Conservation (phyloP, 2,329 filamentous ascomycete genomes). For the Fusarium newnesense region DNA sequence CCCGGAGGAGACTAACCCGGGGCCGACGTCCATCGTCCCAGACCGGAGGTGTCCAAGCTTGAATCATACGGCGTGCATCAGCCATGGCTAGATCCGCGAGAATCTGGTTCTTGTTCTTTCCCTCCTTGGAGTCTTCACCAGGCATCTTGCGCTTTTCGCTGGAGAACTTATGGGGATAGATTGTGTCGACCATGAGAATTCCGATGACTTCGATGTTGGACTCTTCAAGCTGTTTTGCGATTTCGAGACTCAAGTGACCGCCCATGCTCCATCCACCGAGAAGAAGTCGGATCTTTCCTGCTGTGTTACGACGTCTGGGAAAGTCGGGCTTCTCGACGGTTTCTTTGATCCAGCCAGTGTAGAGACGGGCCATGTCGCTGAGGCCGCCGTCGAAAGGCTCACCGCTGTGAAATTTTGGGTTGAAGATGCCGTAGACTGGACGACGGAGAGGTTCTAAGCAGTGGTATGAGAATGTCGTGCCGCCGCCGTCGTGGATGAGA, state of each 20-base stretch:
- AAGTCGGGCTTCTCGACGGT: constrained; percentile 48
- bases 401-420: constrained; percentile 61
- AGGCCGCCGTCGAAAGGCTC: constrained; percentile 62
- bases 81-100: constrained; percentile 53
- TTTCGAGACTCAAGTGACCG: constrained; percentile 62
- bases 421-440: constrained; percentile 64
- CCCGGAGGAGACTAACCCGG: constrained; percentile 57
- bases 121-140: constrained; percentile 40
- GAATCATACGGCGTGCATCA: constrained; percentile 54
- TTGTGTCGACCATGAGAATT: constrained; percentile 64
- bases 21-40: constrained; percentile 53
- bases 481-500: constrained; percentile 70
- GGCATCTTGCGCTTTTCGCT: constrained; percentile 15
- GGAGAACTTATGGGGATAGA: constrained; percentile 48
- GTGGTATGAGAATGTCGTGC: constrained; percentile 68
- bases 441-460: constrained; percentile 61
- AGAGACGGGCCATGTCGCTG: constrained; percentile 64
- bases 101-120: constrained; percentile 49
- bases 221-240: constrained; percentile 58
- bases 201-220: constrained; percentile 55
- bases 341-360: constrained; percentile 57
- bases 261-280: constrained; percentile 68
- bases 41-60: constrained; percentile 53
- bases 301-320: constrained; percentile 39
- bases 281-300: constrained; percentile 53